A percentile compares a stretch with the other conserved stretches of the same genome.
Evolutionary conservation across 257 asterid genomes (phyloP).

Genomic region (Scutellaria galericulata): DNA sequence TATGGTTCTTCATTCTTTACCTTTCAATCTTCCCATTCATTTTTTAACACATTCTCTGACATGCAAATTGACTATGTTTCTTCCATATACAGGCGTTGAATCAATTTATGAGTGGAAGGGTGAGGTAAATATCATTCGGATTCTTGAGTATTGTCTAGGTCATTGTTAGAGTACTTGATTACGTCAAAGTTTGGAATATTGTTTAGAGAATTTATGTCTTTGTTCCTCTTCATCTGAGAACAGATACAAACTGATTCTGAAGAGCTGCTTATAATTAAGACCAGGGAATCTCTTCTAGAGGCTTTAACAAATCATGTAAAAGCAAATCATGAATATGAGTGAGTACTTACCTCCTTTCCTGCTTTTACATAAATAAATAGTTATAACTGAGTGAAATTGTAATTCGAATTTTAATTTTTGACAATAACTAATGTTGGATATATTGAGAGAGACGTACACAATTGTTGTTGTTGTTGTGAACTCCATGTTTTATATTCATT

Average conservation of each 20-base stretch:
- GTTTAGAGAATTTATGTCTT: constrained; percentile 1
- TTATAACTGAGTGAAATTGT: not conserved
- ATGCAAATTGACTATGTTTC: constrained; percentile 7
- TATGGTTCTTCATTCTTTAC: not conserved
- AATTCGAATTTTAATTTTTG: not conserved
- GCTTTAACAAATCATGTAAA: constrained; percentile 86
- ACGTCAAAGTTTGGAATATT: not conserved
- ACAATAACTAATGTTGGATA: not conserved
- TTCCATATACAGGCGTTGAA: constrained; percentile 69
- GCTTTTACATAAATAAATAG: not conserved
- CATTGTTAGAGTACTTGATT: not conserved
- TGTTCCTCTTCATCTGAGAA: constrained; percentile 7
- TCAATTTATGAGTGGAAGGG: constrained; percentile 95
- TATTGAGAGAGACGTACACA: not conserved
- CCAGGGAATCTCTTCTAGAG: constrained; percentile 86
- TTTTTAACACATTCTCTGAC: constrained; percentile 25
- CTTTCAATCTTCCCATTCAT: not conserved
- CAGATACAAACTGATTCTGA: constrained; percentile 92
- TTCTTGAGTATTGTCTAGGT: not conserved
- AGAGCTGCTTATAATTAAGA: constrained; percentile 93
- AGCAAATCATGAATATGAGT: constrained; percentile 95
- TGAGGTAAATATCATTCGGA: constrained; percentile 55
- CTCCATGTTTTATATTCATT: constrained; percentile 19
- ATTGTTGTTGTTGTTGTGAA: not conserved
- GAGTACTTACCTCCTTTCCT: constrained; percentile 38